Evolutionary conservation across 108 stramenopile genomes (phyloP), one percentile per base, ranked within the genome.

Genomic region (Hondaea fermentalgiana): DNA sequence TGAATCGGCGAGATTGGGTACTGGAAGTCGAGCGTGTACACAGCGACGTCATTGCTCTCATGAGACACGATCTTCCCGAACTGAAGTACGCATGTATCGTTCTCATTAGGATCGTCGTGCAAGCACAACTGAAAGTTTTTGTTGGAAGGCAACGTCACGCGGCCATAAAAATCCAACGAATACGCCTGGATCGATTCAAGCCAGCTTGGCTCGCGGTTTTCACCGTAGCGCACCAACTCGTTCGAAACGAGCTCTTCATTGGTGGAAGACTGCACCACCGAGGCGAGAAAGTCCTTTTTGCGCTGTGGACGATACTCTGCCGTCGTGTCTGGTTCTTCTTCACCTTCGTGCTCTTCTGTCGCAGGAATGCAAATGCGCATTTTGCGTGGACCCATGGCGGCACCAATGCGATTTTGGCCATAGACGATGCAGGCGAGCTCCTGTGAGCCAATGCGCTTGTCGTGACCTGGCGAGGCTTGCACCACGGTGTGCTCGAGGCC

Each of bases 401-500:
- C 16, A 0, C 76, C 76, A 35, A 83, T 53, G 2, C 76, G 76
- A 4, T 83, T 83, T 3, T 83, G 76, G 49, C 28, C 25, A 28
- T 28, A 83, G 23, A 83, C 25, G 10, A 83, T 4, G 49, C 49
- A 47, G 51, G 49, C 76, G 28, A 83, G 76, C 76, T 83, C 76
- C 49, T 53, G 45, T 8, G 45, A 2, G 23, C 76, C 76, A 17
- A 23, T 17, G 0, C 64, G 64, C 42, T 69, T 69, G 64, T 69
- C 64, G 51, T 12, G 6, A 8, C n/a, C 23, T 6, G 45, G 76
- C 49, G 45, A 55, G 19, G 76, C 17, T 35, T 83, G 76, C n/a
- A 53, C 76, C 10, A 83, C 17, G 12, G 76, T 83, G 76, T 83
- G 76, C 51, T 83, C 76, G n/a, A 83, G 76, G 51, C 76, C 76